Evolutionary conservation across 495 filamentous ascomycete species (phyloP).

Genomic region (Pyrenopolyporus hunteri): DNA sequence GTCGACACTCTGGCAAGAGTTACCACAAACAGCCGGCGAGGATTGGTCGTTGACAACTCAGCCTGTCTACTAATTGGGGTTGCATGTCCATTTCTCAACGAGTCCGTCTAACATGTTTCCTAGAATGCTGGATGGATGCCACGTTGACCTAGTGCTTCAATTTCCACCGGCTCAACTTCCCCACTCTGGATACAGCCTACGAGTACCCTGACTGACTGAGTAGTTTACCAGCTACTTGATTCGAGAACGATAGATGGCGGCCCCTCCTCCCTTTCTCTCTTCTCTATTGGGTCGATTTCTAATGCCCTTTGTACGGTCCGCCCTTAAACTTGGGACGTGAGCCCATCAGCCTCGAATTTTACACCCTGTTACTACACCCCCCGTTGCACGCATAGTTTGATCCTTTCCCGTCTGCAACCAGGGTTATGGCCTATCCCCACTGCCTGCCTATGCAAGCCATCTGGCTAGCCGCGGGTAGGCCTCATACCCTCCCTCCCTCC

Average conservation of each 20-base stretch:
- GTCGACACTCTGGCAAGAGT: conserved; percentile 36
- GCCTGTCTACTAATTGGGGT: conserved; percentile 44
- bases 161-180: conserved; percentile 45
- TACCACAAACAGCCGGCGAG: conserved; percentile 37
- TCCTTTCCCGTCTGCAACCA: conserved; percentile 46
- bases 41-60: conserved; percentile 45
- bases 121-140: conserved; percentile 45
- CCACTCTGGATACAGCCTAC: conserved; percentile 43
- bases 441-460: conserved; percentile 45
- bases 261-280: conserved; percentile 30
- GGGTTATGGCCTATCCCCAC: conserved; percentile 43
- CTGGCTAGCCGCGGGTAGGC: conserved; percentile 44
- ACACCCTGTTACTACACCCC: conserved; percentile 39
- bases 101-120: conserved; percentile 42
- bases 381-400: conserved; percentile 43
- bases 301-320: conserved; percentile 23
- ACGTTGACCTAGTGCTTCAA: conserved; percentile 45
- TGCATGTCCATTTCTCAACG: conserved; percentile 46
- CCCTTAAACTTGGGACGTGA: conserved; percentile 35
- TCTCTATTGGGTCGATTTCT: conserved; percentile 36
- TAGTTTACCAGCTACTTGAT: conserved; percentile 41
- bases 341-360: conserved; percentile 44
- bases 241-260: conserved; percentile 31
- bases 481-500: conserved; percentile 25
- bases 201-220: conserved; percentile 42